A percentile compares a stretch with the other conserved stretches of the same genome.
Evolutionary conservation across 2,329 filamentous ascomycete species (phyloP).

Genomic region (Aspergillus neoniger): DNA sequence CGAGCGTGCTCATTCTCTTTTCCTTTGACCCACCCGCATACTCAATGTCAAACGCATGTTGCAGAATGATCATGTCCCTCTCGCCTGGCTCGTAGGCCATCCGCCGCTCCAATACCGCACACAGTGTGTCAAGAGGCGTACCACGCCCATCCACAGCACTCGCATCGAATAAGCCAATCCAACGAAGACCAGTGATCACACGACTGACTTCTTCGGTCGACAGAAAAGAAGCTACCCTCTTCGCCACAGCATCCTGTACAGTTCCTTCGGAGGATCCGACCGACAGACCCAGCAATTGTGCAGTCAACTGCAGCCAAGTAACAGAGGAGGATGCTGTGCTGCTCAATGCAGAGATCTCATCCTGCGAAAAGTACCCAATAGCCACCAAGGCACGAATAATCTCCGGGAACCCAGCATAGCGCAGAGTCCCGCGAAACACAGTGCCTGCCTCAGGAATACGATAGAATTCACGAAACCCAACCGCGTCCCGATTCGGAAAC

Average conservation of each 20-base stretch:
- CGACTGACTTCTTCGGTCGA: neutral
- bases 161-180: neutral
- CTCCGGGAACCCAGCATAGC: conserved; percentile 8
- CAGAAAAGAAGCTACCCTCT: neutral
- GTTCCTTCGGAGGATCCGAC: neutral
- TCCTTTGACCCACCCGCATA: neutral
- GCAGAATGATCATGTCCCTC: conserved; percentile 9
- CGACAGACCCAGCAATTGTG: neutral
- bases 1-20: neutral
- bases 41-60: conserved; percentile 2
- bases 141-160: neutral
- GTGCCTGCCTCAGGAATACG: conserved; percentile 1
- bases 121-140: conserved; percentile 5
- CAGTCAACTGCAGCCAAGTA: conserved; percentile 1
- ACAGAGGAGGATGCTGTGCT: neutral
- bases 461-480: conserved; percentile 5
- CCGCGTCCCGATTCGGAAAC: conserved; percentile 8
- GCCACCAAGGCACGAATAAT: conserved; percentile 2
- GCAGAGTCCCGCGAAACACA: conserved; percentile 8
- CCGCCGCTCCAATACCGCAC: neutral
- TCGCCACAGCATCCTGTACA: neutral
- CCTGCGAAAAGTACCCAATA: conserved; percentile 4
- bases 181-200: neutral
- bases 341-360: neutral
- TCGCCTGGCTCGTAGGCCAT: conserved; percentile 9